Evolutionary conservation across 176 grass and related monocot species (phyloP).

Genomic region (Carex pumila): DNA sequence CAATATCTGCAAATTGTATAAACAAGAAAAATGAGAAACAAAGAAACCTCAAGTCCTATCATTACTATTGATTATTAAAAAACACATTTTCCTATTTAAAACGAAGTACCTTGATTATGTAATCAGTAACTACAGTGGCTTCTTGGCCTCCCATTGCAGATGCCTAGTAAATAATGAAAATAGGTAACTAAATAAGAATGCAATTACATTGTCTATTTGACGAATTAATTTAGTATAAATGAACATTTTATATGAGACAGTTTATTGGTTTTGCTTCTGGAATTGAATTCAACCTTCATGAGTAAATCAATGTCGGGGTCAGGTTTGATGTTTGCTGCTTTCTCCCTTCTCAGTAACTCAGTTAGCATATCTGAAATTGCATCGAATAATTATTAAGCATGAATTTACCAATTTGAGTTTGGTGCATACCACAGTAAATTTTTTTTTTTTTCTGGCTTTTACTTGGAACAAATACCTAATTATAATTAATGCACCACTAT

Average conservation of each 20-base stretch:
- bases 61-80: not conserved
- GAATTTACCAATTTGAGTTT: not conserved
- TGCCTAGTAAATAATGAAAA: constrained; percentile 32
- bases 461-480: too few relatives aligned
- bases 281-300: constrained; percentile 59
- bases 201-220: not conserved
- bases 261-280: not conserved
- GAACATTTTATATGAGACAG: not conserved
- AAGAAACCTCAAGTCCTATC: not conserved
- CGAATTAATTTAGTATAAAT: not conserved
- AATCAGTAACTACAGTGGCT: constrained; percentile 59
- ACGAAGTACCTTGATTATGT: constrained; percentile 65
- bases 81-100: not conserved
- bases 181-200: not conserved
- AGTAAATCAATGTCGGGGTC: constrained; percentile 83
- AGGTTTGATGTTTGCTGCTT: constrained; percentile 77
- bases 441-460: too few relatives aligned
- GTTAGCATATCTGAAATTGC: constrained; percentile 58
- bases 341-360: constrained; percentile 76
- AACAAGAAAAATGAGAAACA: not conserved
- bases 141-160: constrained; percentile 46
- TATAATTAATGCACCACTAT: too few relatives aligned
- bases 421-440: too few relatives aligned
- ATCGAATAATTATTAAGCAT: not conserved
- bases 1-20: constrained; percentile 19